Evolutionary conservation across 495 filamentous ascomycete genomes (phyloP).

Genomic region (Hypoxylon lenormandii): DNA sequence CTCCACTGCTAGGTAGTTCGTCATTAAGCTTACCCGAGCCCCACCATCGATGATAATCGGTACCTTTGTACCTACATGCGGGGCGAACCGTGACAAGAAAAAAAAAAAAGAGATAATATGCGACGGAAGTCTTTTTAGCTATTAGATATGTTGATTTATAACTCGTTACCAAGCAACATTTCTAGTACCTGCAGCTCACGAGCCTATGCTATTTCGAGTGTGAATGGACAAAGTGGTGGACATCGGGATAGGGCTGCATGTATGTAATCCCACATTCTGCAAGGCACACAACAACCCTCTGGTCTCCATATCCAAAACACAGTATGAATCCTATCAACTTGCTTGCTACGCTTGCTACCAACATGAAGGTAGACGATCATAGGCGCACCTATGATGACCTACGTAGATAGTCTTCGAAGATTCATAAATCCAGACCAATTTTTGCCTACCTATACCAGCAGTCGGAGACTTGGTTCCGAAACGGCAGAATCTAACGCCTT

Average conservation of each 20-base stretch:
- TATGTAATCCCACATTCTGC: conserved; percentile 38
- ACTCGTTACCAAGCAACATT: no score
- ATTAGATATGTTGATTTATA: no score
- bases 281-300: conserved; percentile 29
- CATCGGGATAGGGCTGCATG: conserved; percentile 43
- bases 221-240: conserved; percentile 4
- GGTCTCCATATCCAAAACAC: conserved; percentile 24
- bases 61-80: no score
- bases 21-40: conserved; percentile 4
- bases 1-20: background rate
- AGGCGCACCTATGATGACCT: background rate
- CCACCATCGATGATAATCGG: conserved; percentile 2
- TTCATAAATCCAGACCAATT: conserved; percentile 5
- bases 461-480: conserved; percentile 38
- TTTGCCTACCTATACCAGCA: conserved; percentile 19
- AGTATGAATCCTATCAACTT: conserved; percentile 4
- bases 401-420: conserved; percentile 8
- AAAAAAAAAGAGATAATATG: no score
- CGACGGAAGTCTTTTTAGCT: no score
- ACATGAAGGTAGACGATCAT: background rate
- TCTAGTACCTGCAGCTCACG: background rate
- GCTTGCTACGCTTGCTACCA: background rate
- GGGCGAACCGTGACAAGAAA: no score
- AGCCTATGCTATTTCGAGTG: conserved; percentile 3
- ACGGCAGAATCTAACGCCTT: conserved; percentile 23